A percentile compares a stretch with the other conserved stretches of the same genome.
Evolutionary conservation across 495 filamentous ascomycete species (phyloP).

Genomic region (Cercophora sp.): DNA sequence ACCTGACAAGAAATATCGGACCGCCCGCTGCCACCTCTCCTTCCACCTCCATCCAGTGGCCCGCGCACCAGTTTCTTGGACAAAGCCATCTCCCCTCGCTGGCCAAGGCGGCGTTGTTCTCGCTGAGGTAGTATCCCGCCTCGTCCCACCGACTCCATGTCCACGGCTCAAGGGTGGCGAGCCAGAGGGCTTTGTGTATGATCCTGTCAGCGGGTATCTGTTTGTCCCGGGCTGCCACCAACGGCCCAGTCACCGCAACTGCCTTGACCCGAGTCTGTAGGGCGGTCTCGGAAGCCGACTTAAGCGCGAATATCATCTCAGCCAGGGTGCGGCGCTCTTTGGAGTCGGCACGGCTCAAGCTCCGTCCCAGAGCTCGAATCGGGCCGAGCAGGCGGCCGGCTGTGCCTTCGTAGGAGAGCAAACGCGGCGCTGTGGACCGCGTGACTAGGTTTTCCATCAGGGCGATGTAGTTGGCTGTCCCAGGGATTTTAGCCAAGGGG

Average conservation of each 20-base stretch:
- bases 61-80: background rate
- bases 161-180: background rate
- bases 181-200: background rate
- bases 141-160: background rate
- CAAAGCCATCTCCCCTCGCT: background rate
- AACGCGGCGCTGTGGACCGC: background rate
- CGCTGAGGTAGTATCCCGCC: background rate
- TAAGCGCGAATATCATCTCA: background rate
- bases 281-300: background rate
- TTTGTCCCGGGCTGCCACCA: background rate
- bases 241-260: background rate
- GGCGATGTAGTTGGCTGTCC: background rate
- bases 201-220: background rate
- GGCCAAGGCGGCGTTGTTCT: background rate
- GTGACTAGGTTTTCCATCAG: background rate
- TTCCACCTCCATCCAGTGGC: conserved; percentile 2
- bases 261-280: background rate
- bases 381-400: background rate
- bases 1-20: background rate
- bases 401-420: background rate
- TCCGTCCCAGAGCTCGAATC: background rate
- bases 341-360: background rate
- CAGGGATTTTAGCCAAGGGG: background rate
- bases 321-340: background rate
- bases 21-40: background rate